These are phyloP conservation scores for Monilinia laxa DNA, from an alignment of 2,329 filamentous ascomycete genomes.

Conservation along the genomic window DNA sequence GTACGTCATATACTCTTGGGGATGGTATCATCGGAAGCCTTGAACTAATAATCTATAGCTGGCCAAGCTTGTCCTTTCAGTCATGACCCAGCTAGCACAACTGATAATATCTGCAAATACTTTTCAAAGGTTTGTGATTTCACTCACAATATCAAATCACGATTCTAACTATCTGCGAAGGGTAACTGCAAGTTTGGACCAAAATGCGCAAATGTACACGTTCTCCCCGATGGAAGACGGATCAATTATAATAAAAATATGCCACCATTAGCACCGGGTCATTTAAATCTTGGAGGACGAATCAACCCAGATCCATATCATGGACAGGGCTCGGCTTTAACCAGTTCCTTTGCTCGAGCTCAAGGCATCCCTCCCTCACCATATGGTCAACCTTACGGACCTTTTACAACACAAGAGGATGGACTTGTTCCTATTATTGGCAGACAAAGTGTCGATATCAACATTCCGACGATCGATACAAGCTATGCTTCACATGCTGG, in stretches of 20 bases:
- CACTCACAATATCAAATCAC: neutral
- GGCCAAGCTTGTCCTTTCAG: conserved; percentile 95
- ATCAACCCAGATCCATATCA: conserved; percentile 65
- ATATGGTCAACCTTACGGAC: conserved; percentile 43
- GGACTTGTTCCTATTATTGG: conserved; percentile 45
- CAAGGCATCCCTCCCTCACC: conserved; percentile 46
- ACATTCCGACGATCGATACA: conserved; percentile 53
- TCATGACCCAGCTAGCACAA: conserved; percentile 81
- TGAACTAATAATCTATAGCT: conserved; percentile 53
- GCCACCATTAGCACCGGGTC: conserved; percentile 48
- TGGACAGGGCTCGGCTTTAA: conserved; percentile 69
- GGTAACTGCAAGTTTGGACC: conserved; percentile 99
- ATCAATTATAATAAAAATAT: conserved; percentile 71
- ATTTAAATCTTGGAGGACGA: conserved; percentile 63
- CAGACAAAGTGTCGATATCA: conserved; percentile 52
- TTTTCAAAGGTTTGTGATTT: conserved; percentile 79
- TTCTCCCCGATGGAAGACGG: conserved; percentile 87
- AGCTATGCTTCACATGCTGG: conserved; percentile 51
- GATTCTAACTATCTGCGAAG: conserved; percentile 49
- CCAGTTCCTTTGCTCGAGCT: conserved; percentile 69
- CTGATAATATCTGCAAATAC: conserved; percentile 95
- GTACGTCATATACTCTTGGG: conserved; percentile 4
- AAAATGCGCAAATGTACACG: conserved; percentile 95
- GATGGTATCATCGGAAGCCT: conserved; percentile 41
- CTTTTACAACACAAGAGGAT: conserved; percentile 55